These are phyloP conservation scores for Lachnellula occidentalis DNA, from an alignment of 2,329 filamentous ascomycete species.

Conservation along the genomic window DNA sequence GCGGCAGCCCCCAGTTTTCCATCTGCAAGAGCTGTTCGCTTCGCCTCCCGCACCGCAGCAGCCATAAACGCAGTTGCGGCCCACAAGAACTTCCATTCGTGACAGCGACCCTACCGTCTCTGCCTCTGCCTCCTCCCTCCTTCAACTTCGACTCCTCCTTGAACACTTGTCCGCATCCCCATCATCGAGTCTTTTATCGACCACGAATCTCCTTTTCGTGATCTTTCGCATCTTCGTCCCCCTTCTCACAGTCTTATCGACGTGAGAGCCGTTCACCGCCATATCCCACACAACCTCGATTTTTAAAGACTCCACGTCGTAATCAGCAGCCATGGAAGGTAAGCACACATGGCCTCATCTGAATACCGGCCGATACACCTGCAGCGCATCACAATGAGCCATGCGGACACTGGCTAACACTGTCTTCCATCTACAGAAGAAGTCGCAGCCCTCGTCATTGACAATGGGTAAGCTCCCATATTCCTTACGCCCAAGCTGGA, in stretches of 20 bases:
- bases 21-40: slow-evolving; percentile 9
- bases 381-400: slow-evolving; percentile 15
- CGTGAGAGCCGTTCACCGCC: slow-evolving; percentile 26
- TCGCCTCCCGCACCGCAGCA: slow-evolving; percentile 23
- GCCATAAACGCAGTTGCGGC: slow-evolving; percentile 22
- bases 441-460: slow-evolving; percentile 99
- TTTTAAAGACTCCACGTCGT: slow-evolving; percentile 30
- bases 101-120: slow-evolving; percentile 17
- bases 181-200: slow-evolving; percentile 20
- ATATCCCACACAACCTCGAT: slow-evolving; percentile 24
- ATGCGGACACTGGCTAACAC: slow-evolving; percentile 23
- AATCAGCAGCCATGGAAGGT: slow-evolving; percentile 37
- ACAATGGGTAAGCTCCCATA: slow-evolving; percentile 94
- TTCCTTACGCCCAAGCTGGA: slow-evolving; percentile 21
- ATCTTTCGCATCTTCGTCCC: slow-evolving; percentile 21
- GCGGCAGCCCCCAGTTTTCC: slow-evolving; percentile 5
- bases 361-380: background rate
- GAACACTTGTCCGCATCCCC: slow-evolving; percentile 14
- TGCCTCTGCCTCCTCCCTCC: slow-evolving; percentile 10
- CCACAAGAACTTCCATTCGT: slow-evolving; percentile 18
- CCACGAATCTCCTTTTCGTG: slow-evolving; percentile 27
- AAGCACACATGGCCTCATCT: slow-evolving; percentile 21
- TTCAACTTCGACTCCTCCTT: slow-evolving; percentile 15
- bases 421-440: slow-evolving; percentile 65
- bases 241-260: slow-evolving; percentile 23